Evolutionary conservation across 148 eudicot genomes (phyloP).

Genomic region (Gaultheria prostrata): DNA sequence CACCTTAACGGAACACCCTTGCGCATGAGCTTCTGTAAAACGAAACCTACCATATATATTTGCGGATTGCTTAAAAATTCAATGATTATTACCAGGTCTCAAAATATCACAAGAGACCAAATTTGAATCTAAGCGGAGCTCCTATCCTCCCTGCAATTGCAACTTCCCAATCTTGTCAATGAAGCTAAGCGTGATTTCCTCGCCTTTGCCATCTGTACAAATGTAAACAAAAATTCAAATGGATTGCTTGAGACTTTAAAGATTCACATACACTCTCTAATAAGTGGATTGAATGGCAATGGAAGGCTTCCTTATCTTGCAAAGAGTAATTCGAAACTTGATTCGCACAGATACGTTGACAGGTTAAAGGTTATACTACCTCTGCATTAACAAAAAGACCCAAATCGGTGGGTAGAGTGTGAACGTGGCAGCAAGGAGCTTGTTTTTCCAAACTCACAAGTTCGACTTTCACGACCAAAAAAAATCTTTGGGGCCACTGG

Average conservation of each 20-base stretch:
- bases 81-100: not conserved
- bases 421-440: not conserved
- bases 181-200: constrained; percentile 18
- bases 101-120: not conserved
- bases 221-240: not conserved
- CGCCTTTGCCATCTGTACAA: constrained; percentile 19
- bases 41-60: not conserved
- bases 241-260: not conserved
- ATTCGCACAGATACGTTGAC: not conserved
- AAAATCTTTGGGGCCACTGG: not conserved
- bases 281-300: not conserved
- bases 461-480: not conserved
- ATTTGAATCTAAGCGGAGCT: not conserved
- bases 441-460: not conserved
- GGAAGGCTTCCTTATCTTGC: not conserved
- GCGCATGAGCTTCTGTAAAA: not conserved
- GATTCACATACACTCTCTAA: not conserved
- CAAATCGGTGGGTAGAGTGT: not conserved
- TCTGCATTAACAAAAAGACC: not conserved
- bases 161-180: constrained; percentile 14
- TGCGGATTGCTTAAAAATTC: not conserved
- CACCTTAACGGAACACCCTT: too few relatives aligned
- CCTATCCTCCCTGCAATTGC: constrained; percentile 4
- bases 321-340: not conserved
- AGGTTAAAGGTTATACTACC: not conserved